Evolutionary conservation across 345 rosid species (phyloP).

Genomic region (Rhodomyrtus tomentosa): DNA sequence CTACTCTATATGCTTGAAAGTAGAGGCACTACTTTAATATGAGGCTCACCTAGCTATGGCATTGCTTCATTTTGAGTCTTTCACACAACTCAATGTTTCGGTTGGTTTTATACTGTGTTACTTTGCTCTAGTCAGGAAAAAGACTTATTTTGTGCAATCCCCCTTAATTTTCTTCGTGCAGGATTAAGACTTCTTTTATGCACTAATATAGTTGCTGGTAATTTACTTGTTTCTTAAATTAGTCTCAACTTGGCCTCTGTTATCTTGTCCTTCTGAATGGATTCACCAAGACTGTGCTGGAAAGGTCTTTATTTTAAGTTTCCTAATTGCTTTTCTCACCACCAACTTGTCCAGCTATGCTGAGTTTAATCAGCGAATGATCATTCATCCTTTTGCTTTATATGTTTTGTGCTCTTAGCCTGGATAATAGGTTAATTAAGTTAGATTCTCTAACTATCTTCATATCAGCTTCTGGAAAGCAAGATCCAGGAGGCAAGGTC

Average conservation of each 20-base stretch:
- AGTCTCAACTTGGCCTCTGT: background rate
- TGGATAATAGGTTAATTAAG: background rate
- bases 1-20: background rate
- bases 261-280: background rate
- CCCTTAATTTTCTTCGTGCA: background rate
- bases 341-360: background rate
- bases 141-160: background rate
- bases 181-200: background rate
- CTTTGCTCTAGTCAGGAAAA: background rate
- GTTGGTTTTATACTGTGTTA: background rate
- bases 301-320: background rate
- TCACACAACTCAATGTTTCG: background rate
- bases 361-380: background rate
- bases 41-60: background rate
- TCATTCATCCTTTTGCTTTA: background rate
- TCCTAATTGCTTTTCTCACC: background rate
- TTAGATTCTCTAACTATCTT: background rate
- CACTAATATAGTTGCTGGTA: background rate
- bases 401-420: background rate
- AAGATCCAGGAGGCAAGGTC: constrained; percentile 51
- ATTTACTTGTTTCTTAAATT: background rate
- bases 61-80: background rate
- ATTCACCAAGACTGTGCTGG: background rate
- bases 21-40: background rate
- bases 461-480: constrained; percentile 38